Evolutionary conservation across 352 stramenopile genomes (phyloP).

Genomic region (Phytophthora foliorum): DNA sequence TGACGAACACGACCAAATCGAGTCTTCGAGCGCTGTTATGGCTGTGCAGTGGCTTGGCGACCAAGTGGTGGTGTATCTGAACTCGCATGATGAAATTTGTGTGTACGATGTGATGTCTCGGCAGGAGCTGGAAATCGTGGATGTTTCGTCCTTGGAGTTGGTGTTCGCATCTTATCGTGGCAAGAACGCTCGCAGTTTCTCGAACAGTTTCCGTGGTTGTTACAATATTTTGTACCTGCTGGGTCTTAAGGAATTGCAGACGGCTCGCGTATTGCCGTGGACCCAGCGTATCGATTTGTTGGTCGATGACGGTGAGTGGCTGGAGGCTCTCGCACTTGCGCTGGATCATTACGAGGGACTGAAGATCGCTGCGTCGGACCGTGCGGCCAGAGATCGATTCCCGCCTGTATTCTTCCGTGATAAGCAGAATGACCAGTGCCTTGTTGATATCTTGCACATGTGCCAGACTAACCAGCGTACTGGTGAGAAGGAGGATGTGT

Average conservation of each 20-base stretch:
- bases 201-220: slow-evolving; percentile 92
- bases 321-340: slow-evolving; percentile 96
- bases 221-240: slow-evolving; percentile 95
- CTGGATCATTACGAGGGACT: slow-evolving; percentile 96
- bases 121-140: slow-evolving; percentile 95
- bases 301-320: slow-evolving; percentile 97
- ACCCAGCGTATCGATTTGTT: slow-evolving; percentile 94
- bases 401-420: slow-evolving; percentile 91
- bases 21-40: slow-evolving; percentile 90
- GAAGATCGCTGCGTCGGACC: slow-evolving; percentile 81
- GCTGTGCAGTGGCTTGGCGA: slow-evolving; percentile 97
- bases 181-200: slow-evolving; percentile 85
- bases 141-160: slow-evolving; percentile 94
- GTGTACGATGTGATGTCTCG: slow-evolving; percentile 97
- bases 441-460: slow-evolving; percentile 92
- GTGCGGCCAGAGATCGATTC: slow-evolving; percentile 87
- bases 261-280: slow-evolving; percentile 93
- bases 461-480: slow-evolving; percentile 91
- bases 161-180: slow-evolving; percentile 94
- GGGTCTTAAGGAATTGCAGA: slow-evolving; percentile 94
- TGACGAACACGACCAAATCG: slow-evolving; percentile 94
- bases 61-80: slow-evolving; percentile 96
- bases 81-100: slow-evolving; percentile 95
- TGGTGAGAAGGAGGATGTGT: slow-evolving; percentile 89
- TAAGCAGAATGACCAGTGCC: slow-evolving; percentile 90